Evolutionary conservation across 345 rosid genomes (phyloP).

Genomic region (Pelargonium nanum): DNA sequence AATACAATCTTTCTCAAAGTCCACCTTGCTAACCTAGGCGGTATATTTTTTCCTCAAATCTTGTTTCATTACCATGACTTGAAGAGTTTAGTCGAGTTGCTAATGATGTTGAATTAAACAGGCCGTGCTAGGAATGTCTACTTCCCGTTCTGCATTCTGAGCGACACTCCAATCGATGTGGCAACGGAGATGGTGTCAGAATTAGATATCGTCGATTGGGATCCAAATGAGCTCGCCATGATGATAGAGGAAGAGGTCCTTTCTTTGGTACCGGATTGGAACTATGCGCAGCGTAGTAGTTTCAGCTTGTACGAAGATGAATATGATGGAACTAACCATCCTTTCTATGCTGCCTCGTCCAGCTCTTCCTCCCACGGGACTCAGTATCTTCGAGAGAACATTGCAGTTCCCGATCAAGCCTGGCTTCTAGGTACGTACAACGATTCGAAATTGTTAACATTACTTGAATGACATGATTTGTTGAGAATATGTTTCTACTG

Average conservation of each 20-base stretch:
- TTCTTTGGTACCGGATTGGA: constrained; percentile 60
- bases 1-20: constrained; percentile 75
- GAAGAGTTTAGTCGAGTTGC: background rate
- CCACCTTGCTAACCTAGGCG: constrained; percentile 62
- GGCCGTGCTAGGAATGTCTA: constrained; percentile 70
- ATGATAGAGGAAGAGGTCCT: constrained; percentile 77
- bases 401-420: background rate
- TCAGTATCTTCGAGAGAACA: constrained; percentile 4
- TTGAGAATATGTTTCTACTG: too few species aligned
- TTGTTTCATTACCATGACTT: background rate
- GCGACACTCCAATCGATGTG: constrained; percentile 68
- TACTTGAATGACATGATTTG: too few species aligned
- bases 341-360: constrained; percentile 32
- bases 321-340: constrained; percentile 22
- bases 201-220: constrained; percentile 65
- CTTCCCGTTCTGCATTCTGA: constrained; percentile 63
- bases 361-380: constrained; percentile 45
- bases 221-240: constrained; percentile 57
- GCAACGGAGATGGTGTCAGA: constrained; percentile 91
- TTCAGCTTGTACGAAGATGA: constrained; percentile 36
- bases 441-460: too few species aligned
- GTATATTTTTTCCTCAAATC: constrained; percentile 19
- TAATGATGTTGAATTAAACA: constrained; percentile 14
- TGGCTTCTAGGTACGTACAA: background rate
- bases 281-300: constrained; percentile 21